Evolutionary conservation across 371 early-diverging fungal species (phyloP).

Genomic region (Sporodiniella umbellata): DNA sequence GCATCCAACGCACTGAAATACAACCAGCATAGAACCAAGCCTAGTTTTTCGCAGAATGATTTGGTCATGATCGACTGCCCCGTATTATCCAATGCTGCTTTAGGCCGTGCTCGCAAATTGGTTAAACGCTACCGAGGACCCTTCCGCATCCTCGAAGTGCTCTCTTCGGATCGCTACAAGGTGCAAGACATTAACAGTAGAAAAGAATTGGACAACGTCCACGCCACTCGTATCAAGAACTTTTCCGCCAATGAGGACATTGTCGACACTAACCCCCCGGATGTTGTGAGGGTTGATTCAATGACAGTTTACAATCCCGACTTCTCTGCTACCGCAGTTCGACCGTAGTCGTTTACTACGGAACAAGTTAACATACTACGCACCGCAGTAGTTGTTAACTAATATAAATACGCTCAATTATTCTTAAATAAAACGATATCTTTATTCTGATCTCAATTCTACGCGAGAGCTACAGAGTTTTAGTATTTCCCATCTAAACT

Average conservation of each 20-base stretch:
- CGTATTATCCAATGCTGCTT: slow-evolving; percentile 5
- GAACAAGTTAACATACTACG: too few species aligned
- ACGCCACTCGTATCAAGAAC: slow-evolving; percentile 7
- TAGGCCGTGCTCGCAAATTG: slow-evolving; percentile 1
- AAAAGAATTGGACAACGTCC: slow-evolving; percentile 2
- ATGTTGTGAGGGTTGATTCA: too few species aligned
- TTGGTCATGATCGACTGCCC: slow-evolving; percentile 9
- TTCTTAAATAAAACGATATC: too few species aligned
- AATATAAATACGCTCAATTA: too few species aligned
- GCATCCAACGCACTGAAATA: slow-evolving; percentile 1
- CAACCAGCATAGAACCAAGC: not conserved
- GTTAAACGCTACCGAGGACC: slow-evolving; percentile 5
- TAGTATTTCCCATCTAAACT: too few species aligned
- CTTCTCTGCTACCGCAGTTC: too few species aligned
- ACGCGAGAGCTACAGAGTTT: too few species aligned
- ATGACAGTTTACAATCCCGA: too few species aligned
- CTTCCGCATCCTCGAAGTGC: not conserved
- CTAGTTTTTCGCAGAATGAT: not conserved
- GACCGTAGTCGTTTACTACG: too few species aligned
- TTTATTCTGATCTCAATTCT: too few species aligned
- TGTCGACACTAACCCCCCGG: slow-evolving; percentile 6
- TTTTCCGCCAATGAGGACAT: not conserved
- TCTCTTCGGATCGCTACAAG: slow-evolving; percentile 1
- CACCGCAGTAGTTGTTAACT: too few species aligned
- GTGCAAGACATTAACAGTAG: not conserved